A percentile compares a stretch with the other conserved stretches of the same genome.
phyloP scores from a whole-genome alignment of 2,329 filamentous ascomycete species.

The Ophiostoma perfectum region DNA sequence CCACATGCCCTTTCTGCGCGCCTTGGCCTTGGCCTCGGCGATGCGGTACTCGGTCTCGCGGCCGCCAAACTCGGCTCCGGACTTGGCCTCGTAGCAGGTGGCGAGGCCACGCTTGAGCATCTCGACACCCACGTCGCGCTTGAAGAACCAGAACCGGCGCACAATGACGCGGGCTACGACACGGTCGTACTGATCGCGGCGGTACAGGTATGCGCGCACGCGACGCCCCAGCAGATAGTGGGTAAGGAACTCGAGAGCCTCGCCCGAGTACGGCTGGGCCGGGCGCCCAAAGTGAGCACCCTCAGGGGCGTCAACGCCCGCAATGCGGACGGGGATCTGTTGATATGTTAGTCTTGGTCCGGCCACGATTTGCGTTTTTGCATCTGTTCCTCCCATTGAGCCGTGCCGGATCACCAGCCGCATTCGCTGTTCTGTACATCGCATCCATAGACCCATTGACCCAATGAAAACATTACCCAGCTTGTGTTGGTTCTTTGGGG shows the following conservation, averaged over 20 bases:
- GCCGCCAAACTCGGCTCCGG: slow-evolving; percentile 80
- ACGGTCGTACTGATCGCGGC: slow-evolving; percentile 85
- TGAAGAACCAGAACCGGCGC: slow-evolving; percentile 56
- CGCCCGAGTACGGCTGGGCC: slow-evolving; percentile 74
- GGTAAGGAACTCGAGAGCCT: slow-evolving; percentile 77
- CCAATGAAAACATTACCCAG: background rate
- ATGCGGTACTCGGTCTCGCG: slow-evolving; percentile 58
- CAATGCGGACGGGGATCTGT: slow-evolving; percentile 81
- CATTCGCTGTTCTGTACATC: background rate
- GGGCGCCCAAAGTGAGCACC: slow-evolving; percentile 85
- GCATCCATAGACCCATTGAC: background rate
- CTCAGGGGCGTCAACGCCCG: slow-evolving; percentile 90
- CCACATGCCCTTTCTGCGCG: slow-evolving; percentile 69
- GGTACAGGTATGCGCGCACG: slow-evolving; percentile 77
- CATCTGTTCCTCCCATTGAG: background rate
- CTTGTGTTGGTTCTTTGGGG: background rate
- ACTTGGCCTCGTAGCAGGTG: slow-evolving; percentile 90
- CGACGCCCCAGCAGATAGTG: slow-evolving; percentile 63
- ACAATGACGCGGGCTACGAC: slow-evolving; percentile 82
- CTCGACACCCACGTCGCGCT: slow-evolving; percentile 77
- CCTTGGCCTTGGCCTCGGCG: slow-evolving; percentile 62
- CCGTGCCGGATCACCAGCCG: background rate
- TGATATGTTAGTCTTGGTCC: background rate
- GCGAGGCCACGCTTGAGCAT: slow-evolving; percentile 83
- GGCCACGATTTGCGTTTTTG: background rate